Evolutionary conservation across 306 rosid species (phyloP).

Genomic region (Cucurbita argyrosperma): DNA sequence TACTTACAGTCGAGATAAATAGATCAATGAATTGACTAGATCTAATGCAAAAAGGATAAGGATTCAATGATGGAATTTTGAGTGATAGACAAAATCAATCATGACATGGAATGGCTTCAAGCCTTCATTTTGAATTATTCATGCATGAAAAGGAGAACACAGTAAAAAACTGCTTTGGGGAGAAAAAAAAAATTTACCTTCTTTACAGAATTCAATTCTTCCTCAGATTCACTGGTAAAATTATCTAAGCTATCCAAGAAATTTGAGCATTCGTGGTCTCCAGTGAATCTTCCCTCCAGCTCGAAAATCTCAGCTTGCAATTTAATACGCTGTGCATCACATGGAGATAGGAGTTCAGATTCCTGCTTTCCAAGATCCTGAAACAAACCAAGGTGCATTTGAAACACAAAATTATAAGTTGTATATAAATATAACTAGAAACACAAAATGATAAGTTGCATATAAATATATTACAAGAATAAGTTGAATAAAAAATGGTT

Average conservation of each 20-base stretch:
- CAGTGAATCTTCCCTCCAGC: constrained; percentile 36
- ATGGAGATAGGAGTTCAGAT: constrained; percentile 19
- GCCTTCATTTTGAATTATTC: background rate
- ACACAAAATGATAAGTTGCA: background rate
- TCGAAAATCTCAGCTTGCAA: constrained; percentile 38
- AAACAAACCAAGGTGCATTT: constrained; percentile 6
- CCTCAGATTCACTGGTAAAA: constrained; percentile 31
- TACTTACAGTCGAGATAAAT: background rate
- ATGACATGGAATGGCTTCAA: background rate
- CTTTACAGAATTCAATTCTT: constrained; percentile 35
- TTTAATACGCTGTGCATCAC: constrained; percentile 23
- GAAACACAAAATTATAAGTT: background rate
- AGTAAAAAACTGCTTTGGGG: background rate
- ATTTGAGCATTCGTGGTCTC: constrained; percentile 22
- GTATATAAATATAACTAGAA: no score
- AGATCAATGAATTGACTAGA: background rate
- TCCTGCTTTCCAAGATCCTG: constrained; percentile 63
- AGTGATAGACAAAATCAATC: background rate
- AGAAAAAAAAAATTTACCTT: constrained; percentile 33
- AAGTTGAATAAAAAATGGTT: background rate
- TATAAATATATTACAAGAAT: no score
- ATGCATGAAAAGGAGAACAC: background rate
- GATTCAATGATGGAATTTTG: background rate
- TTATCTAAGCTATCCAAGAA: constrained; percentile 26
- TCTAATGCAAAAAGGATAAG: background rate